A percentile compares a stretch with the other conserved stretches of the same genome.
These are phyloP conservation scores for Macrocybe gigantea DNA, from an alignment of 768 basidiomycete species.

Conservation along the genomic window DNA sequence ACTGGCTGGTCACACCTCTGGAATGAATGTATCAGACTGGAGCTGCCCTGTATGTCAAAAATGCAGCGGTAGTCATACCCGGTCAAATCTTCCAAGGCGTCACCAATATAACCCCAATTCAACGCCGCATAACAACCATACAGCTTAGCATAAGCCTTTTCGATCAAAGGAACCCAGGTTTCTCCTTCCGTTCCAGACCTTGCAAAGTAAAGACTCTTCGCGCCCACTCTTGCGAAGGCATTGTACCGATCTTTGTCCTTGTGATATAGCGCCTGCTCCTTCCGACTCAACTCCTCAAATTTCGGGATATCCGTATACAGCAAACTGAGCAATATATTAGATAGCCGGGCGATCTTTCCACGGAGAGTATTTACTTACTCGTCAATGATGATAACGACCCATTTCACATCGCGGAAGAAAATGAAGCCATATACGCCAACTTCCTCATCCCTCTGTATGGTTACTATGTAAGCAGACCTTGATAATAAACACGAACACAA, in stretches of 20 bases:
- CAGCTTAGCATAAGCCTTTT: conserved; percentile 55
- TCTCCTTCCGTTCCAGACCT: conserved; percentile 40
- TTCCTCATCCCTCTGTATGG: conserved; percentile 37
- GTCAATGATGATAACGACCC: conserved; percentile 47
- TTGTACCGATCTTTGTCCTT: conserved; percentile 43
- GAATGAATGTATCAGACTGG: background rate
- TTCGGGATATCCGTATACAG: conserved; percentile 44
- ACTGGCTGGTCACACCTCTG: conserved; percentile 16
- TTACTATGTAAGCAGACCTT: background rate
- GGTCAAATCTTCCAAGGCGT: conserved; percentile 53
- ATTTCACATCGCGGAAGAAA: conserved; percentile 42
- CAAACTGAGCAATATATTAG: conserved; percentile 22
- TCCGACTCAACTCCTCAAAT: conserved; percentile 37
- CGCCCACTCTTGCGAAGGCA: conserved; percentile 35
- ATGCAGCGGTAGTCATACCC: conserved; percentile 28
- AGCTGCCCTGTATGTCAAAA: background rate
- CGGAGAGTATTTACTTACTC: conserved; percentile 29
- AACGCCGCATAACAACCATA: conserved; percentile 46
- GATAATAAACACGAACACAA: background rate
- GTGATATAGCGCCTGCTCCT: conserved; percentile 42
- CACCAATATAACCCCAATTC: conserved; percentile 33
- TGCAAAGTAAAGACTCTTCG: conserved; percentile 45
- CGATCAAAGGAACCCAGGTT: conserved; percentile 52
- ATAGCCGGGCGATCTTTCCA: background rate
- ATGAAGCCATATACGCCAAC: conserved; percentile 53